Evolutionary conservation across 2,329 filamentous ascomycete species (phyloP).

Genomic region (Lasiodiplodia theobromae): DNA sequence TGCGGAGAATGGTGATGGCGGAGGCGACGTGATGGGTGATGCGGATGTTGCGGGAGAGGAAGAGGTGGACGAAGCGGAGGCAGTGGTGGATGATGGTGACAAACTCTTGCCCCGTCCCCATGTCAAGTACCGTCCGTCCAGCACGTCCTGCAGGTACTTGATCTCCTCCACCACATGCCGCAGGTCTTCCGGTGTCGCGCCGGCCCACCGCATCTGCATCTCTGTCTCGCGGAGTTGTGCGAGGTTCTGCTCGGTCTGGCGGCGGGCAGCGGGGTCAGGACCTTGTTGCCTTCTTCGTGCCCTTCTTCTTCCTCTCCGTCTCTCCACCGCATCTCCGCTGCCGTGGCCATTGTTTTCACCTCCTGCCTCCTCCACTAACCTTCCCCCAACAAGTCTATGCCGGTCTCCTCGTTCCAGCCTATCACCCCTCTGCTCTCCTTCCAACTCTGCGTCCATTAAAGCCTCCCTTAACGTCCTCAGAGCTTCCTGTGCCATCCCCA

Average conservation of each 20-base stretch:
- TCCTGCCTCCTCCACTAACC: background rate
- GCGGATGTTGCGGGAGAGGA: background rate
- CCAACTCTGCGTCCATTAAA: background rate
- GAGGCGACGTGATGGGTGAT: background rate
- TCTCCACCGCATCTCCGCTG: background rate
- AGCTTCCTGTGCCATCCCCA: background rate
- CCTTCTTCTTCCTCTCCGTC: background rate
- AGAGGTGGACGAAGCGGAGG: background rate
- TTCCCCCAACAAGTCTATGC: too few species aligned
- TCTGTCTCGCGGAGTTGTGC: background rate
- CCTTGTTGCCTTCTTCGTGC: background rate
- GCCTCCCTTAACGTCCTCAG: background rate
- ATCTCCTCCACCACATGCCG: slow-evolving; percentile 1
- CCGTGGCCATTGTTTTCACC: background rate
- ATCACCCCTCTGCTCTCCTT: background rate
- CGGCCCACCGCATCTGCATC: background rate
- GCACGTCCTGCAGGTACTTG: background rate
- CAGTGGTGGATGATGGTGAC: background rate
- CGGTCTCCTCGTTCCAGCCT: background rate
- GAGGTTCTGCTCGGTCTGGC: background rate
- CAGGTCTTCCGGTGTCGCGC: background rate
- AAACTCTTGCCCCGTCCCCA: background rate
- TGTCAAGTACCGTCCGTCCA: slow-evolving; percentile 4
- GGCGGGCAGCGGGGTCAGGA: background rate
- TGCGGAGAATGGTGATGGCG: too few species aligned